Percentiles rank a stretch among this genome's conserved stretches.
Conservation (phyloP, 305 asterid genomes). For the Lippia alba region DNA sequence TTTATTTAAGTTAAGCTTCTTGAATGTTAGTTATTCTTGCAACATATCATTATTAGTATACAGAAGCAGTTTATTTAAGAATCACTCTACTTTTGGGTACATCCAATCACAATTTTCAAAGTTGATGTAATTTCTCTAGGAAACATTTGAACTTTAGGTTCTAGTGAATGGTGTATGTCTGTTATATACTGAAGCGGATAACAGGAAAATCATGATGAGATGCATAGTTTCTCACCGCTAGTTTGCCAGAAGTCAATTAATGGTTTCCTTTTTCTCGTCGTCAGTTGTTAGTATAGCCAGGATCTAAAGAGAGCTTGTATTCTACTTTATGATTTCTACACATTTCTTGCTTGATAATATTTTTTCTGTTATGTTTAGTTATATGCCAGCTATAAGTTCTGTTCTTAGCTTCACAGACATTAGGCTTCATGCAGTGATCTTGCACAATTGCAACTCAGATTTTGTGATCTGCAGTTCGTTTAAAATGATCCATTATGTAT, state of each 20-base stretch:
- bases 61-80: not conserved
- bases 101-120: too few species aligned
- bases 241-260: not conserved
- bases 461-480: not conserved
- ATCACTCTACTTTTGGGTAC: not conserved
- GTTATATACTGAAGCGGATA: not conserved
- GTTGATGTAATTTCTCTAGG: too few species aligned
- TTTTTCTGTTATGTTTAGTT: not conserved
- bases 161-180: not conserved
- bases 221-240: not conserved
- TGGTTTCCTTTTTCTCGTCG: not conserved
- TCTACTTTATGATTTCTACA: not conserved
- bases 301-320: not conserved
- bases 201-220: not conserved
- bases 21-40: not conserved
- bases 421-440: not conserved
- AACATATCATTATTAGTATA: not conserved
- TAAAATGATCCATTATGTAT: not conserved
- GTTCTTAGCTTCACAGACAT: not conserved
- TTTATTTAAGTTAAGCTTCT: not conserved
- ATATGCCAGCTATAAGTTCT: not conserved
- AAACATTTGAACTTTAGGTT: not conserved
- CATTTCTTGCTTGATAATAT: not conserved
- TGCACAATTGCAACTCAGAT: not conserved
- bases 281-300: not conserved